Evolutionary conservation across 768 basidiomycete species (phyloP), one percentile per base, ranked within the genome.

Genomic region (Dentipellis sp.): DNA sequence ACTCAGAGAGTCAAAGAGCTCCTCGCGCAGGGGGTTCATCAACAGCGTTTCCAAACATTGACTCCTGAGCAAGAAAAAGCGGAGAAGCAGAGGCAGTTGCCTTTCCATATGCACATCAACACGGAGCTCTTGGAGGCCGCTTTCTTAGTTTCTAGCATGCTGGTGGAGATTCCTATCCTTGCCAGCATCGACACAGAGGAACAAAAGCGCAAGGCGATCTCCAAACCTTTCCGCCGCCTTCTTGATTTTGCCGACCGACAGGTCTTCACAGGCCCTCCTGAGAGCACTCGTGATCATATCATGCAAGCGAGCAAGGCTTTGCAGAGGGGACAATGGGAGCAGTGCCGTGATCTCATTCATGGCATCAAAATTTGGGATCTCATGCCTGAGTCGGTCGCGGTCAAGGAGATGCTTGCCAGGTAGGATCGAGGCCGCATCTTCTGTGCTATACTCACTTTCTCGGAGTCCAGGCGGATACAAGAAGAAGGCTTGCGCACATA

Each of bases 71-170:
- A 99, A 72, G 97, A 99, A 69, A 90, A 94, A 67, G 85, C 94
- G 2, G 97, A 99, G 70, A 91, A 94, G 62, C 87, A 93, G 62
- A 82, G 97, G 36, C 92, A 97, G 64, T 78, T 99, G 21, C 97
- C 97, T 29, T 99, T 98, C 86, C 97, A 99, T 71, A 90, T 98
- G 88, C 97, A 99, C 71, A 94, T 98, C 72, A 99, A 98, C 74
- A 92, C 97, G 12, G 97, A 98, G 71, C 78, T 99, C 9, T 76
- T 98, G 55, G 97, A 98, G 71, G 94, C 94, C 17, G 97, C 93
- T 1, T 99, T 98, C 77, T 79, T 99, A 45, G 94, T 97, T 16
- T 94, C 92, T 14, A 97, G 94, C 73, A 99, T 99, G 97, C 80
- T 99, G 38, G 88, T 97, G 39, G 97, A 98, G 73, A 94, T 99